These are phyloP conservation scores for Phytophthora brassicae DNA, from an alignment of 352 stramenopile species.

Conservation along the genomic window DNA sequence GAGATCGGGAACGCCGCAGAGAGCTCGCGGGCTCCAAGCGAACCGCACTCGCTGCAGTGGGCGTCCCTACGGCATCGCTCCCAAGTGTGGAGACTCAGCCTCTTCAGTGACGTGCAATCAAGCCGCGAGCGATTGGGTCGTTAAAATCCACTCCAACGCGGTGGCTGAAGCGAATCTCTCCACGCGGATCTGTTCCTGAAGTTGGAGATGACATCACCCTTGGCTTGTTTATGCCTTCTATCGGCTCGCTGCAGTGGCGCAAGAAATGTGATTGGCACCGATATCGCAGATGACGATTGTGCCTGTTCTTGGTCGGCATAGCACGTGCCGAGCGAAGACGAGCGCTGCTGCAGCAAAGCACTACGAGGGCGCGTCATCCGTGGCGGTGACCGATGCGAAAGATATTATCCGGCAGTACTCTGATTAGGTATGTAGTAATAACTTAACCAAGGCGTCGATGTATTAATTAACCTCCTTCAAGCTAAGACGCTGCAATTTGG, in stretches of 20 bases:
- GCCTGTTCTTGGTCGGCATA: constrained; percentile 17
- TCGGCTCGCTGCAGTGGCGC: no score
- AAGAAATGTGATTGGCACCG: constrained; percentile 22
- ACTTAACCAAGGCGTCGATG: no score
- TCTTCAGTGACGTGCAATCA: background rate
- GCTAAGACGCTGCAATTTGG: background rate
- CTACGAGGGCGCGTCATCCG: background rate
- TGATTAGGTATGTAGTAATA: no score
- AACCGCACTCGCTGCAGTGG: background rate
- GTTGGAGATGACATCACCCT: constrained; percentile 30
- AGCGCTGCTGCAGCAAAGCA: constrained; percentile 14
- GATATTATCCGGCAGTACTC: background rate
- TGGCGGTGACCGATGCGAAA: background rate
- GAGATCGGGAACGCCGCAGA: constrained; percentile 19
- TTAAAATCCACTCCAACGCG: background rate
- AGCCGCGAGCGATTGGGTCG: background rate
- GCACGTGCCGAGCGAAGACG: constrained; percentile 30
- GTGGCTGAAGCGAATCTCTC: background rate
- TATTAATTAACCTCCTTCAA: background rate
- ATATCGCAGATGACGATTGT: constrained; percentile 24
- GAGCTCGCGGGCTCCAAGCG: constrained; percentile 2
- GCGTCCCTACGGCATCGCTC: constrained; percentile 1
- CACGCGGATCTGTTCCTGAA: constrained; percentile 13
- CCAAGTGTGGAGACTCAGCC: constrained; percentile 1
- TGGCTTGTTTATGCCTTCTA: constrained; percentile 19